Evolutionary conservation across 768 basidiomycete genomes (phyloP), one percentile per base, ranked within the genome.

Genomic region (Mycena rosella): DNA sequence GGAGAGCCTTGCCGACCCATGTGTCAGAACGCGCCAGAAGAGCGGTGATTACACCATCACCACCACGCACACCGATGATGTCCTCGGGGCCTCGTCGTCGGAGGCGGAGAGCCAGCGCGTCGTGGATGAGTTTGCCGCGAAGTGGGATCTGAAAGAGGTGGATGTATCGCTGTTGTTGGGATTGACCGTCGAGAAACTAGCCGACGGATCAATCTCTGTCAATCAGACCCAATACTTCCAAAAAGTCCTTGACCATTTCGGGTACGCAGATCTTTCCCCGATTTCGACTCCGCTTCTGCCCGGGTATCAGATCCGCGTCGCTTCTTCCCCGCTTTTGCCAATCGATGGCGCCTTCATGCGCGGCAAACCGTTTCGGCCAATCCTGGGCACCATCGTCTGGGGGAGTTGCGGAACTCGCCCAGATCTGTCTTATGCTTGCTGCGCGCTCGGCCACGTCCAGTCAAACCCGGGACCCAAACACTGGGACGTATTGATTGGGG

Each of bases 401-500:
- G 67, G 66, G 1, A 38, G 49, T 5, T 49, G 65, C 0, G 63
- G 54, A 0, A 75, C 70, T 62, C 24, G 54, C 0, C 74, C 73
- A 0, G 71, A 78, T 45, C 61, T 75, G 0, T 45, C 74, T 3
- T 67, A 65, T 20, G 30, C 70, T 0, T 45, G 58, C 0, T 61
- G 63, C 2, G 26, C 20, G 0, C 60, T 75, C 10, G 68, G 68
- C 3, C 63, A 56, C 1, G 72, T 73, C n/a, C 71, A 69, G 22
- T 15, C 56, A 0, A 73, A 77, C 38, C 77, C 77, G 0, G 67
- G 64, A 0, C 53, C 51, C 1, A 51, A 59, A 14, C 82, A 82
- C 59, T 79, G 77, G 76, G 59, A 71, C 2, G 68, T 73, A 15
- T 67, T 73, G 1, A 70, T 75, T 29, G 74, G 74, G 32, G 63